Percentiles rank a stretch among this genome's conserved stretches.
Conservation (phyloP, 2,329 filamentous ascomycete genomes). For the Colletotrichum incanum region DNA sequence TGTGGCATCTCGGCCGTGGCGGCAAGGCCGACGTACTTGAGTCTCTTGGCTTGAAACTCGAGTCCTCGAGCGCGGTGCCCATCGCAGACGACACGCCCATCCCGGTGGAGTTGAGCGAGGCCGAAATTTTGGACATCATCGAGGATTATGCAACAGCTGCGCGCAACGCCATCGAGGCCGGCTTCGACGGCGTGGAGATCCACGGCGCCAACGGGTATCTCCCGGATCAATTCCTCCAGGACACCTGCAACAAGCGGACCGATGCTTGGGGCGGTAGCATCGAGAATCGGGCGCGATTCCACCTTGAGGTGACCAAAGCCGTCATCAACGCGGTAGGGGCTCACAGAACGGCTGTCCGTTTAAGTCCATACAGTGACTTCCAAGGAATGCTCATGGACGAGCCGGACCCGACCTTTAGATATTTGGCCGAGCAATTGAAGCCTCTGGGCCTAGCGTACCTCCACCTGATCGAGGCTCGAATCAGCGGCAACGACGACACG, state of each 20-base stretch:
- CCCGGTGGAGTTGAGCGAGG: slow-evolving; percentile 75
- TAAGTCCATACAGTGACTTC: slow-evolving; percentile 72
- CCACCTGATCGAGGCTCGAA: slow-evolving; percentile 72
- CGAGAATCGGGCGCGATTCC: slow-evolving; percentile 67
- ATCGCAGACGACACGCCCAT: slow-evolving; percentile 65
- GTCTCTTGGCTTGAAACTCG: slow-evolving; percentile 66
- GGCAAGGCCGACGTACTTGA: slow-evolving; percentile 52
- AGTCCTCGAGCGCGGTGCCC: slow-evolving; percentile 57
- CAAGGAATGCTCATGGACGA: slow-evolving; percentile 74
- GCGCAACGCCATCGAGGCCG: slow-evolving; percentile 71
- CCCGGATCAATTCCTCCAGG: slow-evolving; percentile 74
- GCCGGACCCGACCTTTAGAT: slow-evolving; percentile 70
- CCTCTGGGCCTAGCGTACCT: slow-evolving; percentile 69
- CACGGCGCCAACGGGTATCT: slow-evolving; percentile 74
- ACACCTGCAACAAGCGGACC: slow-evolving; percentile 65
- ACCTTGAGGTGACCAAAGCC: slow-evolving; percentile 64
- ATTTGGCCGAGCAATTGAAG: slow-evolving; percentile 68
- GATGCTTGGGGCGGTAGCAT: slow-evolving; percentile 70
- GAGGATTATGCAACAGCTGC: slow-evolving; percentile 70
- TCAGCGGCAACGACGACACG: slow-evolving; percentile 58
- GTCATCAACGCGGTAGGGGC: slow-evolving; percentile 62
- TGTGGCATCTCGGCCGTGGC: slow-evolving; percentile 76
- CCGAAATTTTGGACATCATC: slow-evolving; percentile 78
- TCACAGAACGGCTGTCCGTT: slow-evolving; percentile 66
- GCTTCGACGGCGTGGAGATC: slow-evolving; percentile 80